These are phyloP conservation scores for Diatrype stigma DNA, from an alignment of 2,329 filamentous ascomycete species.

Conservation along the genomic window DNA sequence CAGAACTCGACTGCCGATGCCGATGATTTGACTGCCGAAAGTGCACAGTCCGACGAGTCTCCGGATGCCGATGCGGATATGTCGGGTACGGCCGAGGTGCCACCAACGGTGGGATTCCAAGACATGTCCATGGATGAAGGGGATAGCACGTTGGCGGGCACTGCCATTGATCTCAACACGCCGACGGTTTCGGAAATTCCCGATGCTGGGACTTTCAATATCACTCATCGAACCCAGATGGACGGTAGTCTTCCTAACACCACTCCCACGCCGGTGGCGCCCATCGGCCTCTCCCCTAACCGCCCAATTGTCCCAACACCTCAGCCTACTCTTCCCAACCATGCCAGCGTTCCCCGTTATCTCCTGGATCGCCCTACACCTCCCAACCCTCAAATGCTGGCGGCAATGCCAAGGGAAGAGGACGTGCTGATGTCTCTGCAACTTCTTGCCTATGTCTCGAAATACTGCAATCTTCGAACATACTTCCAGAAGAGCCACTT, in stretches of 20 bases:
- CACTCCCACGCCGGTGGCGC: constrained; percentile 59
- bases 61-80: constrained; percentile 73
- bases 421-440: constrained; percentile 98
- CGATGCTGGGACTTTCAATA: constrained; percentile 88
- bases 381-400: constrained; percentile 69
- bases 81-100: constrained; percentile 74
- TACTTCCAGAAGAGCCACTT: constrained; percentile 96
- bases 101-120: constrained; percentile 78
- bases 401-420: constrained; percentile 92
- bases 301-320: constrained; percentile 69
- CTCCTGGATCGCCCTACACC: constrained; percentile 69
- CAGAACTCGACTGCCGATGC: constrained; percentile 86
- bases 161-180: constrained; percentile 69
- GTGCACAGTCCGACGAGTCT: constrained; percentile 73
- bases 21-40: constrained; percentile 82
- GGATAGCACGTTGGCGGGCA: constrained; percentile 72
- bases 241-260: constrained; percentile 81
- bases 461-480: constrained; percentile 92
- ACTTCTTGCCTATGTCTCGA: constrained; percentile 93
- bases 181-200: constrained; percentile 80
- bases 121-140: constrained; percentile 77
- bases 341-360: constrained; percentile 71
- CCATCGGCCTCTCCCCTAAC: constrained; percentile 69
- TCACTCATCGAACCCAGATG: constrained; percentile 77
- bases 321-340: constrained; percentile 65